phyloP scores from a whole-genome alignment of 148 eudicot genomes.

The Simmondsia chinensis region DNA sequence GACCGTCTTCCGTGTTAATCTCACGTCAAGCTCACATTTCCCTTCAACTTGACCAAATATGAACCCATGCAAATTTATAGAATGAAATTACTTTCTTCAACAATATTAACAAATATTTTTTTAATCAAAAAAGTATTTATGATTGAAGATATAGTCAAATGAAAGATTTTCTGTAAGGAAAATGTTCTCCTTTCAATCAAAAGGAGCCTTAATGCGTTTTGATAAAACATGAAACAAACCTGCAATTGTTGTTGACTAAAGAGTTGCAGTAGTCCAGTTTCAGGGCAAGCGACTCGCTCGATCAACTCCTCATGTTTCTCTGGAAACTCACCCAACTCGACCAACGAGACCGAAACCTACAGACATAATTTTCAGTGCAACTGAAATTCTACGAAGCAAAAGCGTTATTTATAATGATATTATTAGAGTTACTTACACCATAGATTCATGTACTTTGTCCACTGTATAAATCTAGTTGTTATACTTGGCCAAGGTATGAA shows the following conservation, averaged over 20 bases:
- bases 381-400: neutral
- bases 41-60: no score
- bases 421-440: no score
- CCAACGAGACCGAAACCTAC: constrained; percentile 76
- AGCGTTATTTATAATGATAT: no score
- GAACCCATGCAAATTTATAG: no score
- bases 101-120: no score
- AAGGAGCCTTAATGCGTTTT: neutral
- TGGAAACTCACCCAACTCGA: constrained; percentile 55
- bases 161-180: neutral
- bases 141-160: neutral
- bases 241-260: constrained; percentile 90
- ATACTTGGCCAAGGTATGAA: no score
- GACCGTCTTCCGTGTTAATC: no score
- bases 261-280: constrained; percentile 54
- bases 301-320: constrained; percentile 63
- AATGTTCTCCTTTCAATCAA: neutral
- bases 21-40: no score
- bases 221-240: constrained; percentile 18
- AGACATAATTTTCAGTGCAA: constrained; percentile 1
- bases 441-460: no score
- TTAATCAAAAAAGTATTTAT: no score
- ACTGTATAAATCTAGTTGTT: no score
- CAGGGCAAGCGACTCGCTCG: constrained; percentile 75
- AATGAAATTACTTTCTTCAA: no score